Evolutionary conservation across 306 rosid species (phyloP).

Genomic region (cucumber (Cucumis sativus)): DNA sequence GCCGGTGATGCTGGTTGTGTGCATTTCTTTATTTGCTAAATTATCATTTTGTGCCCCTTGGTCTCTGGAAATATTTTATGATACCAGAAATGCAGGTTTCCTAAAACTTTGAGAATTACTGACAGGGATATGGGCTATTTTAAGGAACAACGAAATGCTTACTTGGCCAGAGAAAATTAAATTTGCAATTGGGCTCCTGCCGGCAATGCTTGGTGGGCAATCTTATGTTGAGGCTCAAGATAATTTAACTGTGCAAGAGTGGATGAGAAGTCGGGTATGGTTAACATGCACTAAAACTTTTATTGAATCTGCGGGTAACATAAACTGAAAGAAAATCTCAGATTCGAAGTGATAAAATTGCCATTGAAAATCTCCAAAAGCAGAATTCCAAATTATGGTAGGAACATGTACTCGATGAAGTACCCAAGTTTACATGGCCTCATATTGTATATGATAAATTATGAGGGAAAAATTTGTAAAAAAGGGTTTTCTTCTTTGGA

Average conservation of each 20-base stretch:
- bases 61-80: not conserved
- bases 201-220: slow-evolving; percentile 96
- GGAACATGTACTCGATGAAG: not conserved
- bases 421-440: not conserved
- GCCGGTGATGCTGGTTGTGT: not conserved
- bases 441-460: not conserved
- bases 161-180: slow-evolving; percentile 95
- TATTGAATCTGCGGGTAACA: not conserved
- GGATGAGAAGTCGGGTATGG: slow-evolving; percentile 91
- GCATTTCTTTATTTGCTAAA: not conserved
- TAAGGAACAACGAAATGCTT: slow-evolving; percentile 92
- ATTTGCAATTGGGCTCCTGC: slow-evolving; percentile 93
- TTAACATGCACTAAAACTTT: not conserved
- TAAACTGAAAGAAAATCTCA: not conserved
- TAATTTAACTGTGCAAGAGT: slow-evolving; percentile 62
- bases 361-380: not conserved
- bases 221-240: slow-evolving; percentile 94
- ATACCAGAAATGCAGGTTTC: not conserved
- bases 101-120: slow-evolving; percentile 13
- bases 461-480: not conserved
- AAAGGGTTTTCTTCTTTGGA: not conserved
- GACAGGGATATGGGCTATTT: slow-evolving; percentile 91
- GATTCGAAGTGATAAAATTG: not conserved
- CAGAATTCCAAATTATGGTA: not conserved
- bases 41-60: not conserved